Conservation (phyloP, 352 stramenopile genomes). For the Globisporangium uncinulatum region DNA sequence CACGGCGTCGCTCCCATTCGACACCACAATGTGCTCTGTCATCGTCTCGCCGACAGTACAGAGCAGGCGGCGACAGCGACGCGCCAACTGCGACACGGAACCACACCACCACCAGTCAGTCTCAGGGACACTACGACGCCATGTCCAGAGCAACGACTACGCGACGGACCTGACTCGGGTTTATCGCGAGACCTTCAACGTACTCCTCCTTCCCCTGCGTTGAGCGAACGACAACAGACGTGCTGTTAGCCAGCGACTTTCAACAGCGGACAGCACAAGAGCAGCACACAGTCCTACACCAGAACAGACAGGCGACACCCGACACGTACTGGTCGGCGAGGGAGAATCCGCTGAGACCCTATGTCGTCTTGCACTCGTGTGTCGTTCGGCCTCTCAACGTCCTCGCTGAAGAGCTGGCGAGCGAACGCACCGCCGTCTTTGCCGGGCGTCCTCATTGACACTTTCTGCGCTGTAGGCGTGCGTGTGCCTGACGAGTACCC, state of each 20-base stretch:
- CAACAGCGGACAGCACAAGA: too few species aligned
- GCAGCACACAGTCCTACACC: too few species aligned
- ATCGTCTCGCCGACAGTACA: constrained; percentile 67
- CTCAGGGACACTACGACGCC: too few species aligned
- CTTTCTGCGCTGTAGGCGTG: neutral
- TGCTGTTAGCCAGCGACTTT: too few species aligned
- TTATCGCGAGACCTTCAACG: constrained; percentile 6
- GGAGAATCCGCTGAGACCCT: neutral
- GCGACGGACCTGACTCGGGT: constrained; percentile 12
- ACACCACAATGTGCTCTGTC: constrained; percentile 72
- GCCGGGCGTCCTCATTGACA: neutral
- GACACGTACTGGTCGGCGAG: neutral
- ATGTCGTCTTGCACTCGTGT: neutral
- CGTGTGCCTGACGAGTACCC: neutral
- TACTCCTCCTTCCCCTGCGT: constrained; percentile 6
- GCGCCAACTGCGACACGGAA: constrained; percentile 27
- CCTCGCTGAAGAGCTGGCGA: neutral
- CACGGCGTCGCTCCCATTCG: constrained; percentile 50
- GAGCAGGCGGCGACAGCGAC: constrained; percentile 60
- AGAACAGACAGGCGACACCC: too few species aligned
- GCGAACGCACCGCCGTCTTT: neutral
- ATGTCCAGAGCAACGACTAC: neutral
- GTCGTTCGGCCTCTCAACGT: neutral
- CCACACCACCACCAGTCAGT: neutral
- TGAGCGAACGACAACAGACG: neutral